phyloP scores from a whole-genome alignment of 2,329 filamentous ascomycete species.

The Mycosphaerelloides madeirae region DNA sequence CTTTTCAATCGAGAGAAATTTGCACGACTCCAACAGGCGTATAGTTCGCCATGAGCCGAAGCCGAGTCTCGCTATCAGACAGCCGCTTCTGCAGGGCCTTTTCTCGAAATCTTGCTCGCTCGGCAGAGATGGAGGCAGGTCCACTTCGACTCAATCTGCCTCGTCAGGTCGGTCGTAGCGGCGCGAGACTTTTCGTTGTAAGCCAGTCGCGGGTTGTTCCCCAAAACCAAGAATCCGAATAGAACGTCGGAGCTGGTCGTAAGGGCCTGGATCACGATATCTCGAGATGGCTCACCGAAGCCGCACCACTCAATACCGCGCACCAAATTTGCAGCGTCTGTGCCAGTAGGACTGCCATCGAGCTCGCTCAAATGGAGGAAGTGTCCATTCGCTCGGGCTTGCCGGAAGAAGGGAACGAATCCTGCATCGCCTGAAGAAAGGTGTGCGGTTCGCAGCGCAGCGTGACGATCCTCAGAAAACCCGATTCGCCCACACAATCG shows the following conservation, averaged over 20 bases:
- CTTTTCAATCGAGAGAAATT: constrained; percentile 28
- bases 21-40: constrained; percentile 37
- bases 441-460: constrained; percentile 6
- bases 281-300: constrained; percentile 14
- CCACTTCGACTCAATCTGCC: constrained; percentile 18
- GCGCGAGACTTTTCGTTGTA: constrained; percentile 14
- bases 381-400: neutral
- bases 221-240: constrained; percentile 23
- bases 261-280: constrained; percentile 13
- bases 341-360: neutral
- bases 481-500: constrained; percentile 10
- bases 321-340: constrained; percentile 7
- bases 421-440: constrained; percentile 8
- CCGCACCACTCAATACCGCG: constrained; percentile 21
- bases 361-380: neutral
- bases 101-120: constrained; percentile 8
- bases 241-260: constrained; percentile 5
- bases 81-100: constrained; percentile 12
- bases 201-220: constrained; percentile 19
- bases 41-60: constrained; percentile 36
- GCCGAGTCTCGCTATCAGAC: constrained; percentile 30
- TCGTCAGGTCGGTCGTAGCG: constrained; percentile 12
- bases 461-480: constrained; percentile 9
- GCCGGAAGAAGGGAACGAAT: constrained; percentile 9
- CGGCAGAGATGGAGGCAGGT: constrained; percentile 7